Evolutionary conservation across 495 filamentous ascomycete genomes (phyloP).

Genomic region (Aspergillus cristatus): DNA sequence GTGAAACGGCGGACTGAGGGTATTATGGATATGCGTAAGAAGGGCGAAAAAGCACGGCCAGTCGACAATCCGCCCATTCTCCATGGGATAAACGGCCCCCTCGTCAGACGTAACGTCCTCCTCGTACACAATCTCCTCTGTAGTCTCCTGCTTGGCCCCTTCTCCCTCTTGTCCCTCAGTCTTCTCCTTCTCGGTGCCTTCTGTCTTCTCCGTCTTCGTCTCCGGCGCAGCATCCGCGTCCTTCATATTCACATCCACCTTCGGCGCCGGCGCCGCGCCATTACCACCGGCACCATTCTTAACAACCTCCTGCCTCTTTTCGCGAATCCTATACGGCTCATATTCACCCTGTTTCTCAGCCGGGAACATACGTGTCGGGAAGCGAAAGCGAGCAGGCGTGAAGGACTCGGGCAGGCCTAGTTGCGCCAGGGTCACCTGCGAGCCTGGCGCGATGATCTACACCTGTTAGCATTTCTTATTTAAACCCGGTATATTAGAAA

Average conservation of each 20-base stretch:
- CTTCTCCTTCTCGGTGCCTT: conserved; percentile 7
- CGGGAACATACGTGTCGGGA: conserved; percentile 90
- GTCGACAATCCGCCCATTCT: conserved; percentile 74
- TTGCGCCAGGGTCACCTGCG: conserved; percentile 87
- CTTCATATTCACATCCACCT: conserved; percentile 39
- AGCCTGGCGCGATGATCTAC: conserved; percentile 88
- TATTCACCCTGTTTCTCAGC: conserved; percentile 70
- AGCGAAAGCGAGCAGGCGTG: conserved; percentile 69
- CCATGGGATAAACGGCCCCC: conserved; percentile 80
- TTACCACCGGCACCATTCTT: conserved; percentile 16
- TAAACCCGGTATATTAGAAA: no score
- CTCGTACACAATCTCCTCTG: conserved; percentile 56
- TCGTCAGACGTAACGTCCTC: conserved; percentile 83
- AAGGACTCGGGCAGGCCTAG: conserved; percentile 86
- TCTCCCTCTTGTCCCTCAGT: conserved; percentile 10
- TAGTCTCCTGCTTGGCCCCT: conserved; percentile 13
- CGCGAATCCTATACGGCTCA: conserved; percentile 73
- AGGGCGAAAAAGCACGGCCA: conserved; percentile 90
- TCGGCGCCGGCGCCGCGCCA: conserved; percentile 9
- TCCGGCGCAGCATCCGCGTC: conserved; percentile 13
- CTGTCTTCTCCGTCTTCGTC: conserved; percentile 15
- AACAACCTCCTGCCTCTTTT: conserved; percentile 47
- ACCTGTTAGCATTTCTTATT: no score
- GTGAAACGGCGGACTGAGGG: conserved; percentile 82
- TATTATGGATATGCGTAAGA: conserved; percentile 76